These are phyloP conservation scores for Hamigera avellanea DNA, from an alignment of 495 filamentous ascomycete species.

Conservation along the genomic window DNA sequence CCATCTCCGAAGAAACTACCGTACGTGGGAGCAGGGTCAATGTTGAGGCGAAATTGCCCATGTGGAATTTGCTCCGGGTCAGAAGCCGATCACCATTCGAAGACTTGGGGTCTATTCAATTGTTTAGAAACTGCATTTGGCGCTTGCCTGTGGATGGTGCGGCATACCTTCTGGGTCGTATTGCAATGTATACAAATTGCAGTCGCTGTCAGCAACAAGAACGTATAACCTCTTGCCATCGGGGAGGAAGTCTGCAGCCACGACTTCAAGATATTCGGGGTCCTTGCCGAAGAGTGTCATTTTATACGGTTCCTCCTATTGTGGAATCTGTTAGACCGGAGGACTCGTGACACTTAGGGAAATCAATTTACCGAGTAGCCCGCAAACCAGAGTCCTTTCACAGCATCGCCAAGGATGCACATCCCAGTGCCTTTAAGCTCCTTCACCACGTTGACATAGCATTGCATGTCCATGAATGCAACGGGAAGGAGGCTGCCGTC, in stretches of 20 bases:
- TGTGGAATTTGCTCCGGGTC: conserved; percentile 76
- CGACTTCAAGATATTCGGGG: conserved; percentile 59
- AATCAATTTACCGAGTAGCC: conserved; percentile 60
- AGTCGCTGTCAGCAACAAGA: conserved; percentile 72
- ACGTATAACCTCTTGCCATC: conserved; percentile 74
- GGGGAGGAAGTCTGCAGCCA: conserved; percentile 80
- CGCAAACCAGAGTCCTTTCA: conserved; percentile 90
- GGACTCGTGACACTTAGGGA: background rate
- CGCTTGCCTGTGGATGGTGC: background rate
- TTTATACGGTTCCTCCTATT: conserved; percentile 77
- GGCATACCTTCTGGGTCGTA: conserved; percentile 78
- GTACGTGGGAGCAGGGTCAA: conserved; percentile 66
- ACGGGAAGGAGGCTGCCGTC: conserved; percentile 85
- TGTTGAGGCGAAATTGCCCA: conserved; percentile 61
- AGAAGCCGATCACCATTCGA: conserved; percentile 80
- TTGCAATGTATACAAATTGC: conserved; percentile 76
- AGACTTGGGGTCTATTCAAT: conserved; percentile 70
- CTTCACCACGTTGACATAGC: conserved; percentile 73
- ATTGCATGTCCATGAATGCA: conserved; percentile 96
- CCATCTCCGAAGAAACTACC: conserved; percentile 30
- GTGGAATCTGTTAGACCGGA: background rate
- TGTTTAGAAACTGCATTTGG: conserved; percentile 1
- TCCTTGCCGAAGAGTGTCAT: conserved; percentile 91
- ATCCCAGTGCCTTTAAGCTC: conserved; percentile 74
- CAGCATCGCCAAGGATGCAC: conserved; percentile 72